Evolutionary conservation across 2,329 filamentous ascomycete genomes (phyloP).

Genomic region (Colletotrichum neosansevieriae): DNA sequence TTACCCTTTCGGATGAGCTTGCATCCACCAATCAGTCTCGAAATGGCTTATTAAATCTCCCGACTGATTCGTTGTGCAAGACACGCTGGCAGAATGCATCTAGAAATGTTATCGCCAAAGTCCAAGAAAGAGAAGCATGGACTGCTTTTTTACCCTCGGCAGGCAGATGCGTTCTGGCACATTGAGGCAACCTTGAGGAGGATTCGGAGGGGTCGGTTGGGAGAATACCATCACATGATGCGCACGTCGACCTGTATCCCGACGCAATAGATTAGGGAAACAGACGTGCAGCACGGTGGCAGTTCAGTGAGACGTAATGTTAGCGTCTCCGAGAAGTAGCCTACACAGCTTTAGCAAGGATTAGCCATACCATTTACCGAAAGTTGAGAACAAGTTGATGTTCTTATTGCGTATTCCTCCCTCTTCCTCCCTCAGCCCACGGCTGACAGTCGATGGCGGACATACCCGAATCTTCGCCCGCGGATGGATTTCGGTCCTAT

Average conservation of each 20-base stretch:
- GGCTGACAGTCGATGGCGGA: background rate
- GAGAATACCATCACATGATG: too few species aligned
- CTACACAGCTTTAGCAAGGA: background rate
- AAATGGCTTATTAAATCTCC: constrained; percentile 7
- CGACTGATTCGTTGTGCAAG: background rate
- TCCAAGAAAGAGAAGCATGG: background rate
- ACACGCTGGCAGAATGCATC: constrained; percentile 1
- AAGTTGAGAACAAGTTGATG: background rate
- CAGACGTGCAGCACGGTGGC: too few species aligned
- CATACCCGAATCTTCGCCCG: background rate
- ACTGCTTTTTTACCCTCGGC: background rate
- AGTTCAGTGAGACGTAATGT: background rate
- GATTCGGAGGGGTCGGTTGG: too few species aligned
- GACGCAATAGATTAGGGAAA: background rate
- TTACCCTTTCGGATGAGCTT: constrained; percentile 22
- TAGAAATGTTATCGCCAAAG: constrained; percentile 1
- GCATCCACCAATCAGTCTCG: constrained; percentile 5
- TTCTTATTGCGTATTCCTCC: constrained; percentile 4
- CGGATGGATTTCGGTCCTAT: constrained; percentile 1
- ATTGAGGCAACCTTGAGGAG: too few species aligned
- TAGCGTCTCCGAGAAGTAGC: background rate
- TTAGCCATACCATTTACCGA: background rate
- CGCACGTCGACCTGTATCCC: too few species aligned
- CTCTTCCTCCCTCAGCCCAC: constrained; percentile 4
- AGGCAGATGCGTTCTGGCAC: background rate